Evolutionary conservation across 257 asterid genomes (phyloP).

Genomic region (Penstemon newberryi): DNA sequence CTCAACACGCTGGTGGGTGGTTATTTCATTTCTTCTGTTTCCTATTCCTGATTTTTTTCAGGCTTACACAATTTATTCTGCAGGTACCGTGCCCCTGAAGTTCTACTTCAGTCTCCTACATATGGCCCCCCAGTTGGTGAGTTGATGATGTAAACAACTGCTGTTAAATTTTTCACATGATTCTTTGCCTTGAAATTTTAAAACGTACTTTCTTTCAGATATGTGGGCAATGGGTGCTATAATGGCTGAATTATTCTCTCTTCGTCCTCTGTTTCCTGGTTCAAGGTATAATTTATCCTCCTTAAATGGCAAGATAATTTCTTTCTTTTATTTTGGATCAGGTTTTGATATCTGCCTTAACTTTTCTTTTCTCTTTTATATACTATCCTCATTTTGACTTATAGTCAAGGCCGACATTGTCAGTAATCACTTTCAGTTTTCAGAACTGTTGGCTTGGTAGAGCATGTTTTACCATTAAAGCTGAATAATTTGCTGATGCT

Average conservation of each 20-base stretch:
- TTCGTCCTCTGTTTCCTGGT: constrained; percentile 71
- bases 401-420: not conserved
- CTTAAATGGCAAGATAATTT: not conserved
- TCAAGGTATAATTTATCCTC: constrained; percentile 42
- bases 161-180: not conserved
- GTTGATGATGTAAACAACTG: constrained; percentile 28
- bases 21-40: not conserved
- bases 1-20: constrained; percentile 69
- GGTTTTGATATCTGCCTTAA: not conserved
- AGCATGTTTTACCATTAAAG: constrained; percentile 7
- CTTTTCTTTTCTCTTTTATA: not conserved
- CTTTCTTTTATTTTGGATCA: constrained; percentile 17
- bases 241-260: constrained; percentile 68
- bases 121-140: constrained; percentile 68
- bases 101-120: constrained; percentile 57
- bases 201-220: constrained; percentile 40
- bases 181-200: constrained; percentile 17
- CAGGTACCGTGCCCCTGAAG: constrained; percentile 82
- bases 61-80: constrained; percentile 26
- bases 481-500: not conserved
- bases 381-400: not conserved
- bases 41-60: not conserved
- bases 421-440: constrained; percentile 4
- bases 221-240: constrained; percentile 94
- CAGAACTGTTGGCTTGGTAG: constrained; percentile 7